Evolutionary conservation across 78 protist species (phyloP).

Genomic region (Dictyostelium brefeldianum): DNA sequence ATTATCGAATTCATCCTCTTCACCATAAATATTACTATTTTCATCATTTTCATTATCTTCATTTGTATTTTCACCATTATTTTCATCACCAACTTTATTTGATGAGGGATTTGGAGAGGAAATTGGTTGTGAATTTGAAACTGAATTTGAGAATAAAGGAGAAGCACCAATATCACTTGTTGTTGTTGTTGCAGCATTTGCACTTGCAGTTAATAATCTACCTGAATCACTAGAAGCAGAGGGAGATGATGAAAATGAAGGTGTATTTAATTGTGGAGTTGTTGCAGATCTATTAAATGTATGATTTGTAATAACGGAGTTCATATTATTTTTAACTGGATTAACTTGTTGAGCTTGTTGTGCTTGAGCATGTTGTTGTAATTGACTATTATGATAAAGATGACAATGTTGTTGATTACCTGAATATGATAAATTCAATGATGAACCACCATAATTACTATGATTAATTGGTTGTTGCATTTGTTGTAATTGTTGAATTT

Average conservation of each 20-base stretch:
- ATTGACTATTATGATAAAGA: neutral
- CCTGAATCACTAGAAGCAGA: neutral
- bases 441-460: slow-evolving; percentile 20
- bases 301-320: slow-evolving; percentile 24
- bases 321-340: slow-evolving; percentile 21
- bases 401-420: neutral
- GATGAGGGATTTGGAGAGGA: slow-evolving; percentile 7
- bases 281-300: slow-evolving; percentile 20
- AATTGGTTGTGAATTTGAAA: slow-evolving; percentile 7
- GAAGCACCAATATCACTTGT: neutral
- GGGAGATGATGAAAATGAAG: neutral
- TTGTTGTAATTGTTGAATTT: neutral
- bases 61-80: neutral
- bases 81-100: neutral
- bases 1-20: neutral
- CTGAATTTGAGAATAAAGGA: slow-evolving; percentile 16
- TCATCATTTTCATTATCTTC: neutral
- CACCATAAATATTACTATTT: neutral
- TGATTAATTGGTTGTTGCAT: neutral
- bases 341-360: neutral
- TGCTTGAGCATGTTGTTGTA: neutral
- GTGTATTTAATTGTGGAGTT: neutral
- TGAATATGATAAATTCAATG: neutral
- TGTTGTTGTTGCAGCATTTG: too few relatives aligned
- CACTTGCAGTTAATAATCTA: neutral